Conservation (phyloP, 345 rosid species). For the Zanthoxylum bungeanum region DNA sequence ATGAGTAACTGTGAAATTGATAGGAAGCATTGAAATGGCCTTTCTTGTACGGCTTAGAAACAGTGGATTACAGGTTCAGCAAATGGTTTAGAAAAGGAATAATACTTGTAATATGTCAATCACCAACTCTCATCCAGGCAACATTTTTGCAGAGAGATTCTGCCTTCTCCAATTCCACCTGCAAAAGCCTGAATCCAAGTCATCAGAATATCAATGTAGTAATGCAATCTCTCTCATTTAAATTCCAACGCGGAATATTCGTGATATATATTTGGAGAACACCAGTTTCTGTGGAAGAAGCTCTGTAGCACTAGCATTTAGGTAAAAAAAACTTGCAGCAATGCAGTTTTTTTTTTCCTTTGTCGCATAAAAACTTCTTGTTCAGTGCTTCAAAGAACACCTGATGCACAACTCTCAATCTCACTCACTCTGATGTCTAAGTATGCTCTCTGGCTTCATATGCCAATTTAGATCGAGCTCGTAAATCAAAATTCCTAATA, state of each 20-base stretch:
- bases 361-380: not conserved
- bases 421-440: conserved; percentile 1
- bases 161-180: not conserved
- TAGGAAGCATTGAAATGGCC: no score
- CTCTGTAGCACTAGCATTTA: not conserved
- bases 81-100: not conserved
- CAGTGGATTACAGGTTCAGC: not conserved
- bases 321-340: not conserved
- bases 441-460: not conserved
- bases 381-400: not conserved
- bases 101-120: not conserved
- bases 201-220: not conserved
- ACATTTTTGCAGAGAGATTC: not conserved
- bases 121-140: not conserved
- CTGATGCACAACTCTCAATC: not conserved
- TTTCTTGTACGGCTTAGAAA: no score
- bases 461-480: not conserved
- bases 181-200: not conserved
- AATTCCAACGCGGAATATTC: not conserved
- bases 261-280: not conserved
- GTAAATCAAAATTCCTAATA: not conserved
- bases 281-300: not conserved
- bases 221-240: not conserved
- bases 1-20: no score
- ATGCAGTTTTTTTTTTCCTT: not conserved